Conservation (phyloP, 305 asterid species). For the Solanum hybrid region DNA sequence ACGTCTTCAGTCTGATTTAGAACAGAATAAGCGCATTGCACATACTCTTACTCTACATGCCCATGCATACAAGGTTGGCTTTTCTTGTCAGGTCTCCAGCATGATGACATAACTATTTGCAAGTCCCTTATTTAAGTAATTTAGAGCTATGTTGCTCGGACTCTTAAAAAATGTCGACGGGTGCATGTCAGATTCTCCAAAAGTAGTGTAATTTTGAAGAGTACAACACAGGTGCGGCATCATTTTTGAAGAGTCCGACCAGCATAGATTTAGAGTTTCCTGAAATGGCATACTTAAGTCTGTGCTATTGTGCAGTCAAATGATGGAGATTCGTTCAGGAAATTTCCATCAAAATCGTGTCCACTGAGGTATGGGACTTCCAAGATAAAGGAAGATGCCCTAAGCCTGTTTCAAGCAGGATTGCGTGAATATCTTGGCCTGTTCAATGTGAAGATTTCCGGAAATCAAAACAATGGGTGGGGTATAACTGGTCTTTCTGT, state of each 20-base stretch:
- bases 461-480: conserved; percentile 52
- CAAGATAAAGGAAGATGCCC: conserved; percentile 87
- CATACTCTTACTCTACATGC: conserved; percentile 80
- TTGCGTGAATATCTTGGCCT: conserved; percentile 72
- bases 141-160: not conserved
- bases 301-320: conserved; percentile 35
- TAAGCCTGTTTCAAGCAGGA: conserved; percentile 67
- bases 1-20: conserved; percentile 79
- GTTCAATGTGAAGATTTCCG: conserved; percentile 26
- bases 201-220: not conserved
- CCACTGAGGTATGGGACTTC: conserved; percentile 70
- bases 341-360: conserved; percentile 87
- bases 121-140: not conserved
- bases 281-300: not conserved
- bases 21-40: conserved; percentile 89
- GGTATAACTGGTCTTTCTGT: conserved; percentile 83
- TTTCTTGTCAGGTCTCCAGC: not conserved
- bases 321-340: conserved; percentile 61
- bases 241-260: not conserved
- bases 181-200: not conserved
- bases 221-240: not conserved
- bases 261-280: not conserved
- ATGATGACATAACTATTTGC: not conserved
- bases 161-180: not conserved
- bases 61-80: conserved; percentile 68